Percentiles rank a stretch among this genome's conserved stretches.
Conservation (phyloP, 441 rosid genomes). For the Pelargonium fulgidum region DNA sequence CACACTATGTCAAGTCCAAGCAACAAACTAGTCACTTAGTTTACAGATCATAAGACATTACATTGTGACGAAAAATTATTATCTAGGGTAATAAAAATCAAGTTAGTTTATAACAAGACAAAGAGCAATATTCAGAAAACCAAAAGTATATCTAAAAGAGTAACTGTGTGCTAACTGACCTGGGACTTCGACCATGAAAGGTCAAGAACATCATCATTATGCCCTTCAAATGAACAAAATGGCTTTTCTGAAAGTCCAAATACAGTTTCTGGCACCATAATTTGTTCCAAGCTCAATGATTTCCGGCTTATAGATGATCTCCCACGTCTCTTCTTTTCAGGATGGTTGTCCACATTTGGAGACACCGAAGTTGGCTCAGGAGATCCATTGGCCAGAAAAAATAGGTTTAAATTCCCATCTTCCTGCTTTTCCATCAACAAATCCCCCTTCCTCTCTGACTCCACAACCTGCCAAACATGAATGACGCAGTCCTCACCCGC, state of each 20-base stretch:
- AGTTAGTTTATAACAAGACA: neutral
- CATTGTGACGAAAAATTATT: neutral
- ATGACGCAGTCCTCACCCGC: slow-evolving; percentile 69
- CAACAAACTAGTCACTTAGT: neutral
- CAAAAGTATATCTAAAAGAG: neutral
- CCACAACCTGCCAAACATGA: slow-evolving; percentile 63
- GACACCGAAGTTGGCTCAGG: slow-evolving; percentile 44
- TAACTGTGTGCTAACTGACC: slow-evolving; percentile 31
- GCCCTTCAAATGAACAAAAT: slow-evolving; percentile 54
- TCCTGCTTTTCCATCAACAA: slow-evolving; percentile 65
- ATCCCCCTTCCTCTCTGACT: slow-evolving; percentile 62
- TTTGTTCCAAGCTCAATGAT: slow-evolving; percentile 54
- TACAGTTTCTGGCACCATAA: slow-evolving; percentile 48
- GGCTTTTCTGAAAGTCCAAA: slow-evolving; percentile 62
- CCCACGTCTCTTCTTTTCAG: slow-evolving; percentile 52
- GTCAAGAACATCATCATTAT: slow-evolving; percentile 56
- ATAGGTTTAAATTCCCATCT: slow-evolving; percentile 45
- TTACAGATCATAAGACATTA: neutral
- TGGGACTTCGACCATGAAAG: slow-evolving; percentile 69
- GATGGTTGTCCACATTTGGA: slow-evolving; percentile 31
- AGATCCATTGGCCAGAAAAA: slow-evolving; percentile 45
- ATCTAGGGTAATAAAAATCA: neutral
- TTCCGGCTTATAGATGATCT: slow-evolving; percentile 63
- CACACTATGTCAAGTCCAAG: neutral
- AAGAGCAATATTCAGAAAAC: neutral